Conservation (phyloP, 169 alveolate species). For the Babesia microti region DNA sequence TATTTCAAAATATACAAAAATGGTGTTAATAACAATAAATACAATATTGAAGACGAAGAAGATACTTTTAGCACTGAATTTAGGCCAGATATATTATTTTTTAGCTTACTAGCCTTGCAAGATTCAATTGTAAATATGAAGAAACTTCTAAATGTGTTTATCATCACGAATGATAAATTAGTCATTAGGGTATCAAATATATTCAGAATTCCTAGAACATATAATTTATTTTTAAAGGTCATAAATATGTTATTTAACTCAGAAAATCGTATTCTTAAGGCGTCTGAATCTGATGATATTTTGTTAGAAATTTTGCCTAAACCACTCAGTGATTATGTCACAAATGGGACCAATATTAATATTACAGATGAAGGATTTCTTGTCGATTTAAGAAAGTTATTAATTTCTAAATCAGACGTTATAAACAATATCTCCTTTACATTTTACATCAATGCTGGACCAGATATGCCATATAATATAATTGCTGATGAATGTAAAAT, state of each 20-base stretch:
- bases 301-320: constrained; percentile 19
- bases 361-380: constrained; percentile 16
- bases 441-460: too few species aligned
- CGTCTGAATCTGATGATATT: constrained; percentile 32
- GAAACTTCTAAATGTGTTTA: constrained; percentile 37
- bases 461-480: too few species aligned
- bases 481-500: too few species aligned
- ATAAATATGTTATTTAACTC: constrained; percentile 33
- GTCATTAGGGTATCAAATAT: constrained; percentile 39
- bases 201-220: constrained; percentile 61
- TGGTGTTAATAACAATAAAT: too few species aligned
- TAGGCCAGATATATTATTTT: constrained; percentile 36
- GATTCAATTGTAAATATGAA: constrained; percentile 59
- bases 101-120: constrained; percentile 48
- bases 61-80: too few species aligned
- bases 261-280: constrained; percentile 17
- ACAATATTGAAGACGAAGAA: too few species aligned
- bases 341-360: constrained; percentile 19
- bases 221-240: constrained; percentile 58
- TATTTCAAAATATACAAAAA: too few species aligned
- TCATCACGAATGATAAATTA: constrained; percentile 43
- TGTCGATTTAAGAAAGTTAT: constrained; percentile 1
- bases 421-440: too few species aligned
- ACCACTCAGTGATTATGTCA: constrained; percentile 9
- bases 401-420: too few species aligned